Evolutionary conservation across 768 basidiomycete species (phyloP).

Genomic region (Pisolithus marmoratus): DNA sequence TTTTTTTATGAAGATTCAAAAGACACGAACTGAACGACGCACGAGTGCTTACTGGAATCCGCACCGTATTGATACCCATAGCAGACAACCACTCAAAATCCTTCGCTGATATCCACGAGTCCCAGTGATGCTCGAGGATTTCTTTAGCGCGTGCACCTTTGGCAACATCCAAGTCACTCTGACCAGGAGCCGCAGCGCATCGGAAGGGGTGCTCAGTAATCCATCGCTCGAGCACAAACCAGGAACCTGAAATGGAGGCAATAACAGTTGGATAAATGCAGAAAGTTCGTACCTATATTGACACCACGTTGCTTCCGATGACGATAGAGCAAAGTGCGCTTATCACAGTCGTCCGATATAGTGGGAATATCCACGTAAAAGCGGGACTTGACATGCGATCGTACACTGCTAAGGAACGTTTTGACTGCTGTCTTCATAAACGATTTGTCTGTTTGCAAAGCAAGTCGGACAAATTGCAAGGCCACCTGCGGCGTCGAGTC

Average conservation of each 20-base stretch:
- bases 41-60: slow-evolving; percentile 56
- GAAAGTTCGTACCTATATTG: slow-evolving; percentile 54
- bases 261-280: slow-evolving; percentile 5
- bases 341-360: slow-evolving; percentile 9
- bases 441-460: too few species aligned
- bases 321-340: slow-evolving; percentile 32
- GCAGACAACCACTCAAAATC: slow-evolving; percentile 53
- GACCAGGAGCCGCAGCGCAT: slow-evolving; percentile 44
- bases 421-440: too few species aligned
- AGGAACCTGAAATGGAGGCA: slow-evolving; percentile 44
- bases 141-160: slow-evolving; percentile 41
- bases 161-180: slow-evolving; percentile 71
- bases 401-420: too few species aligned
- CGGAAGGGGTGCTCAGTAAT: slow-evolving; percentile 57
- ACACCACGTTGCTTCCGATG: slow-evolving; percentile 77
- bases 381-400: not conserved
- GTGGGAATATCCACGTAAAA: not conserved
- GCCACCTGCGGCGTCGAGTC: too few species aligned
- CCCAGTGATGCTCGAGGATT: slow-evolving; percentile 42
- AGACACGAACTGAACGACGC: slow-evolving; percentile 15
- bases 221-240: slow-evolving; percentile 81
- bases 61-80: slow-evolving; percentile 53
- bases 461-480: too few species aligned
- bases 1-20: slow-evolving; percentile 19
- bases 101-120: slow-evolving; percentile 46